phyloP scores from a whole-genome alignment of 306 rosid genomes.

The Carpinus viminea region DNA sequence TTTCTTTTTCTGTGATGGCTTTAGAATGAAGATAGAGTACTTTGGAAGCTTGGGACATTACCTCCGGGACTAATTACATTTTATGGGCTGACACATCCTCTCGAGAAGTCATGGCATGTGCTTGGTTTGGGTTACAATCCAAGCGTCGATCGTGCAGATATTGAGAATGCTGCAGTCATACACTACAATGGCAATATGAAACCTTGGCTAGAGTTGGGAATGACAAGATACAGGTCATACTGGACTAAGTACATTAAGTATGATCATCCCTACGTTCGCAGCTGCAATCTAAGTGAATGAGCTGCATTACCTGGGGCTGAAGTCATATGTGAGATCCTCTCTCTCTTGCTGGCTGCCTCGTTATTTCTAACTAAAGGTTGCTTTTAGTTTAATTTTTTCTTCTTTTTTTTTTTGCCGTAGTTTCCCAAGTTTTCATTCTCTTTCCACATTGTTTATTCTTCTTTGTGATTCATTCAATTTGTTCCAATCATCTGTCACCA shows the following conservation, averaged over 20 bases:
- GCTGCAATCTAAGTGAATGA: slow-evolving; percentile 62
- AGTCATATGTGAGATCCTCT: slow-evolving; percentile 13
- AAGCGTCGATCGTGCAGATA: slow-evolving; percentile 53
- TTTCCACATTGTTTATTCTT: slow-evolving; percentile 54
- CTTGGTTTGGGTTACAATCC: slow-evolving; percentile 99
- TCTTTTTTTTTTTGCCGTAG: slow-evolving; percentile 15
- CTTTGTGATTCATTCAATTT: slow-evolving; percentile 62
- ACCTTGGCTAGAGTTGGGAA: slow-evolving; percentile 92
- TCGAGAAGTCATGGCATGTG: slow-evolving; percentile 90
- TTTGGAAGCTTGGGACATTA: slow-evolving; percentile 94
- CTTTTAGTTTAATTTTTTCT: slow-evolving; percentile 36
- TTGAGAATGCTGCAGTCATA: slow-evolving; percentile 83
- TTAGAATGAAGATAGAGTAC: slow-evolving; percentile 87
- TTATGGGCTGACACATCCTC: slow-evolving; percentile 83
- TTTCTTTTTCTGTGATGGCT: slow-evolving; percentile 24
- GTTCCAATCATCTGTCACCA: slow-evolving; percentile 41
- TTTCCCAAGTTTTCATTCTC: slow-evolving; percentile 22
- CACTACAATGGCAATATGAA: slow-evolving; percentile 97
- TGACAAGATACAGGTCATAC: slow-evolving; percentile 77
- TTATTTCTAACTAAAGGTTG: slow-evolving; percentile 31
- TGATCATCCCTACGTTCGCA: slow-evolving; percentile 70
- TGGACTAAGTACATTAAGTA: slow-evolving; percentile 84
- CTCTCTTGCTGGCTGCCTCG: slow-evolving; percentile 28
- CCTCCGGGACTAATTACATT: slow-evolving; percentile 96
- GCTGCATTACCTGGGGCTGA: slow-evolving; percentile 14